Conservation (phyloP, 192 early-diverging fungal species). For the Rhizoclosmatium globosum region DNA sequence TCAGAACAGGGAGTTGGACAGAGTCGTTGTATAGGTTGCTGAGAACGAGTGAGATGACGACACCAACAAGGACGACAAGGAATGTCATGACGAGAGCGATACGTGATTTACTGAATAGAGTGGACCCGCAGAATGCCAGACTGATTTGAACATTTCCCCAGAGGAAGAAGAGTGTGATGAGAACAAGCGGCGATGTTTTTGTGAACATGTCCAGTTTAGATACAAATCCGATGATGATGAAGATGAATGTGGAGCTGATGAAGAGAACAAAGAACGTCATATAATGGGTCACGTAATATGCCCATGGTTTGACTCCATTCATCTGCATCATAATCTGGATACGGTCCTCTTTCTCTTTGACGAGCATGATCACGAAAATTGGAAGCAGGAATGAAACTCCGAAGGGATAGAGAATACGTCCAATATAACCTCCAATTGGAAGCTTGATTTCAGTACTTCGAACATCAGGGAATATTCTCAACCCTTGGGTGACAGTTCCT, state of each 20-base stretch:
- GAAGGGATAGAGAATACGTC: constrained; percentile 75
- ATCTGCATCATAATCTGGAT: constrained; percentile 82
- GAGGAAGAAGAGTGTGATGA: constrained; percentile 68
- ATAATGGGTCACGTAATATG: constrained; percentile 74
- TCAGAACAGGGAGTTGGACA: constrained; percentile 59
- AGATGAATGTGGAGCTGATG: constrained; percentile 61
- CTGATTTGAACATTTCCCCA: constrained; percentile 73
- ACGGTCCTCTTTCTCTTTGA: constrained; percentile 76
- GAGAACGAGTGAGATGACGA: constrained; percentile 65
- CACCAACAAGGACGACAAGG: constrained; percentile 68
- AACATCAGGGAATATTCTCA: constrained; percentile 65
- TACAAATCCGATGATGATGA: constrained; percentile 61
- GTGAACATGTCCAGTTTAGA: constrained; percentile 61
- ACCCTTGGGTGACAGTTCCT: constrained; percentile 72
- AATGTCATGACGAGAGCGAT: constrained; percentile 63
- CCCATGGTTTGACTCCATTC: constrained; percentile 71
- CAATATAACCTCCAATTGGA: constrained; percentile 64
- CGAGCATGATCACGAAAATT: constrained; percentile 75
- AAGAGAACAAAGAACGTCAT: constrained; percentile 69
- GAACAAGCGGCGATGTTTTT: constrained; percentile 54
- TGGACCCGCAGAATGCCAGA: constrained; percentile 68
- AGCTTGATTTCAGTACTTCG: constrained; percentile 51
- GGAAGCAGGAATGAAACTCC: constrained; percentile 75
- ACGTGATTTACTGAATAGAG: constrained; percentile 67
- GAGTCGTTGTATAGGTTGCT: constrained; percentile 47